These are phyloP conservation scores for Fusarium luffae DNA, from an alignment of 2,329 filamentous ascomycete species.

Conservation along the genomic window DNA sequence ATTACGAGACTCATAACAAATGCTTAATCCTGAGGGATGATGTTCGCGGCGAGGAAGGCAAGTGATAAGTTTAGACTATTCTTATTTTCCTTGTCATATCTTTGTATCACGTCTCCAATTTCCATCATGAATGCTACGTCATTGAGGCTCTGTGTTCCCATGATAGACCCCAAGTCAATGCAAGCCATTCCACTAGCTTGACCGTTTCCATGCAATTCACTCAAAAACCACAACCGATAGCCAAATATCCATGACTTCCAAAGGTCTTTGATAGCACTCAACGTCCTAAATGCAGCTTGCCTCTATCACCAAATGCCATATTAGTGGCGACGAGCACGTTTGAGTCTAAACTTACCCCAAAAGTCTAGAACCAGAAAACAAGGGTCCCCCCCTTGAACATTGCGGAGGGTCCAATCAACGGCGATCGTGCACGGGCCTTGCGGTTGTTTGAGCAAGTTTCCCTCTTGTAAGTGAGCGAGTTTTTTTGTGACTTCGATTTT, in stretches of 20 bases:
- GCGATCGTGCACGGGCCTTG: constrained; percentile 39
- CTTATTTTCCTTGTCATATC: not conserved
- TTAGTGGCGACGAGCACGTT: constrained; percentile 32
- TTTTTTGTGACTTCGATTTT: constrained; percentile 1
- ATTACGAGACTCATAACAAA: rapidly evolving
- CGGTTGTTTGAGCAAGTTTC: constrained; percentile 56
- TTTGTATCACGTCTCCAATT: not conserved
- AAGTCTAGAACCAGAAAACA: constrained; percentile 24
- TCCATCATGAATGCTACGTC: constrained; percentile 38
- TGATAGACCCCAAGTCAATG: constrained; percentile 15
- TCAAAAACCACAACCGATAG: no score
- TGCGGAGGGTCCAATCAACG: constrained; percentile 36
- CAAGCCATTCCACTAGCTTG: constrained; percentile 5
- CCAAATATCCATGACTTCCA: not conserved
- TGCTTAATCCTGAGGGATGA: no score
- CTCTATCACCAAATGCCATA: constrained; percentile 13
- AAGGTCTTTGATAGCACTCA: no score
- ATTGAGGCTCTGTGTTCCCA: constrained; percentile 35
- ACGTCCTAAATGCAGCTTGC: no score
- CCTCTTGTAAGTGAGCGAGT: constrained; percentile 27
- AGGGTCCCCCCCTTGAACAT: constrained; percentile 24
- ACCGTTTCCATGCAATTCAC: not conserved
- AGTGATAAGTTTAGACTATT: no score
- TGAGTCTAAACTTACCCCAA: constrained; percentile 18
- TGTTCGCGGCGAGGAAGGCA: no score